Conservation (phyloP, 2,329 filamentous ascomycete species). For the Thermoascus crustaceus region DNA sequence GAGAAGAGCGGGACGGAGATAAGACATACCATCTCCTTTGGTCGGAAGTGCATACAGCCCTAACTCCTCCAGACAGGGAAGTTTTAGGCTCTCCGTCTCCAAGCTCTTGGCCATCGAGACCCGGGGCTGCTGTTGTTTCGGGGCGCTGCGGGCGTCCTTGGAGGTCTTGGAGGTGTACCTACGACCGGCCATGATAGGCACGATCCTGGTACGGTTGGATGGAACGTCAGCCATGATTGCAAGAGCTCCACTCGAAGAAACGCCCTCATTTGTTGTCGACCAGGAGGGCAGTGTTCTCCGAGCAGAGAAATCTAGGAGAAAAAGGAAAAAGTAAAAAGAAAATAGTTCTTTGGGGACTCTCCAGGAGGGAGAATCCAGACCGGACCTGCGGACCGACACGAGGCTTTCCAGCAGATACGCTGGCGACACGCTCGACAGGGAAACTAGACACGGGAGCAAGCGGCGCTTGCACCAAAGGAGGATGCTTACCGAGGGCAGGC, state of each 20-base stretch:
- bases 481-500: constrained; percentile 7
- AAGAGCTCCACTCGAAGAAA: constrained; percentile 22
- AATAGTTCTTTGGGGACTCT: constrained; percentile 5
- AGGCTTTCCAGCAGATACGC: constrained; percentile 1
- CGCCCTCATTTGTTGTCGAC: constrained; percentile 26
- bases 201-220: constrained; percentile 33
- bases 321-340: constrained; percentile 5
- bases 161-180: constrained; percentile 16
- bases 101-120: constrained; percentile 10
- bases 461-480: constrained; percentile 1
- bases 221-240: constrained; percentile 31
- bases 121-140: background rate
- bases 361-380: constrained; percentile 1
- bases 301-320: constrained; percentile 10
- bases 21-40: constrained; percentile 53
- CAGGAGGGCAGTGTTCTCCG: constrained; percentile 12
- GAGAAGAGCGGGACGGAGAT: constrained; percentile 3
- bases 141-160: constrained; percentile 7
- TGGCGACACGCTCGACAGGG: no score
- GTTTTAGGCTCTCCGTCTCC: constrained; percentile 23
- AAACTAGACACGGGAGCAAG: constrained; percentile 5
- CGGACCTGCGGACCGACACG: constrained; percentile 10
- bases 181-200: constrained; percentile 31
- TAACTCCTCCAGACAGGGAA: constrained; percentile 43
- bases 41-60: constrained; percentile 54